Conservation (phyloP, 257 asterid species). For the Solanum pinnatisectum region DNA sequence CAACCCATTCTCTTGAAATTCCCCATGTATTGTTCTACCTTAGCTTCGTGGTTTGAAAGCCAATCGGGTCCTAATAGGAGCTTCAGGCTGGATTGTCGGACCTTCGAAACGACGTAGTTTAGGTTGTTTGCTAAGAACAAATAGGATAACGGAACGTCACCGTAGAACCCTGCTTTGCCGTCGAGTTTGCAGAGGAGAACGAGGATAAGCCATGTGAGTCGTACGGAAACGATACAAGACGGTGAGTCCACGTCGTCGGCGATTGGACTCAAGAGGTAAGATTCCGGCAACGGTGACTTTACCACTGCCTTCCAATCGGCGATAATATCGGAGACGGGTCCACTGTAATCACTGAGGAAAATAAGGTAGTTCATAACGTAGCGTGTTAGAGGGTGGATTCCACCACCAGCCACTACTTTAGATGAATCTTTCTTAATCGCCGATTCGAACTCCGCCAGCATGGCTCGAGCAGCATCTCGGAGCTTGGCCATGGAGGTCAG, state of each 20-base stretch:
- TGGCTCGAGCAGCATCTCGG: slow-evolving; percentile 51
- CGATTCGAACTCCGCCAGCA: slow-evolving; percentile 58
- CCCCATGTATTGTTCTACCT: slow-evolving; percentile 38
- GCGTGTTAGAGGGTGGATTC: slow-evolving; percentile 78
- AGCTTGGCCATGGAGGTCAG: slow-evolving; percentile 48
- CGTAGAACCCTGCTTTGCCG: slow-evolving; percentile 53
- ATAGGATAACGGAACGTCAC: slow-evolving; percentile 64
- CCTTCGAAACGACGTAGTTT: slow-evolving; percentile 69
- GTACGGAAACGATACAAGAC: slow-evolving; percentile 30
- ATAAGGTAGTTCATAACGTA: slow-evolving; percentile 85
- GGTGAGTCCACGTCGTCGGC: slow-evolving; percentile 15
- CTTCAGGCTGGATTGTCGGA: slow-evolving; percentile 46
- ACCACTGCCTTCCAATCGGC: slow-evolving; percentile 38
- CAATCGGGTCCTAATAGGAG: slow-evolving; percentile 59
- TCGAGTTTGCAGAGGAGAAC: slow-evolving; percentile 85
- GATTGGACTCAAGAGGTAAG: slow-evolving; percentile 42
- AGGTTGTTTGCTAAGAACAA: slow-evolving; percentile 71
- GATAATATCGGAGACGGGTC: slow-evolving; percentile 54
- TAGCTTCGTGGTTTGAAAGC: slow-evolving; percentile 39
- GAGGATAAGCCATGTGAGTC: slow-evolving; percentile 75
- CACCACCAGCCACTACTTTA: slow-evolving; percentile 47
- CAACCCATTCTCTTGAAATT: slow-evolving; percentile 56
- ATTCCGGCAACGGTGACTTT: slow-evolving; percentile 48
- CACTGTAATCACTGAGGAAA: slow-evolving; percentile 72
- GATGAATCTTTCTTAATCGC: slow-evolving; percentile 79